Base-by-base conservation (phyloP, 176 grass and related monocot genomes). In the Oryza punctata region DNA sequence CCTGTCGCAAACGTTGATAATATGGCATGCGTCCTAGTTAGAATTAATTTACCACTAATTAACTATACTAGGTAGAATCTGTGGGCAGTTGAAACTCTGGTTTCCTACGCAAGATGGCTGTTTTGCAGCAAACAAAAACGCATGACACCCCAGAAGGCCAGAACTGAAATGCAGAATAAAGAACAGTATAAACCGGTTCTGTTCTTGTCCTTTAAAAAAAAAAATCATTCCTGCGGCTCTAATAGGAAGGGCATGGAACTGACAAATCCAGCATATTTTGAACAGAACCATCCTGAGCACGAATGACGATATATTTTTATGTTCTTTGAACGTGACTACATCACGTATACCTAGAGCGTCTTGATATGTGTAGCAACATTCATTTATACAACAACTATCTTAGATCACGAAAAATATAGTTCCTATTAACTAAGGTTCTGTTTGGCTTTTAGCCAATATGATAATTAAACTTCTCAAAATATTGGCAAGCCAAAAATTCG, bases 61-160 rank as follows among this genome's bases (percentile, higher is more conserved):
- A 61, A 29, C 24, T 71, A 43, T 26, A 69, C 32, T 71, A 5
- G 3, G 29, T 67, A 75, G 10, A 72, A 83, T 67, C 33, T 41
- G 57, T 82, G 78, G 72, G 79, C 1, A 65, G 24, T 23, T 78
- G 54, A 41, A 40, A 21, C 61, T 72, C 57, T 52, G 57, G 46
- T 77, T 86, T 66, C 28, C 14, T 12, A 67, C 3, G 15, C 0
- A 38, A 7, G 10, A 23, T 21, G 12, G 19, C 30, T 41, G 60
- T 66, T 37, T 65, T 0, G 33, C 40, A 10, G 3, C 28, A 30
- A 46, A 63, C 50, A 70, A 44, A 4, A 24, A 26, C 8, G 24
- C 13, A 21, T 14, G 47, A 24, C 32, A 12, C 2, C 4, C 2
- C n/a, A n/a, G n/a, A n/a, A n/a, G n/a, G n/a, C 32, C 30, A 41